Conservation (phyloP, 1,139 yeast species). For the Magnusiomyces clavatus region DNA sequence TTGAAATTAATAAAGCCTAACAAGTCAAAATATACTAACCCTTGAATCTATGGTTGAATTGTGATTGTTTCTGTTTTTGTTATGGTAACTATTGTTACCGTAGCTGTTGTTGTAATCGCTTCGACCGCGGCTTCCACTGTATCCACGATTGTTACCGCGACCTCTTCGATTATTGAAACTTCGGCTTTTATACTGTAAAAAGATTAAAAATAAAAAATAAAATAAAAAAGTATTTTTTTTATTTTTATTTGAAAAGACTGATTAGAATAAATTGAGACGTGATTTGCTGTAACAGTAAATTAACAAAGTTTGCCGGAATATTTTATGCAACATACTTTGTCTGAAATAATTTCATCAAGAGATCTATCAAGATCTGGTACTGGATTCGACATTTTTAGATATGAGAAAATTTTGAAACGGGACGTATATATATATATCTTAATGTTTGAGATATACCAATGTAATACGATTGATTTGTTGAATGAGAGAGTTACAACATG, state of each 20-base stretch:
- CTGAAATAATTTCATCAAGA: conserved; percentile 31
- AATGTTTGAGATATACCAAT: too few species aligned
- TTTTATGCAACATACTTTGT: conserved; percentile 13
- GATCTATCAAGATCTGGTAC: conserved; percentile 24
- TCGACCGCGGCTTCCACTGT: neutral
- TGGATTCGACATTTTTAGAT: too few species aligned
- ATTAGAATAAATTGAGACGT: neutral
- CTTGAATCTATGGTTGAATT: neutral
- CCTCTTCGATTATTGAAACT: neutral
- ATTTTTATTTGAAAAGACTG: neutral
- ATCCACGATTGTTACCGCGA: conserved; percentile 2
- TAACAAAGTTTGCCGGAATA: neutral
- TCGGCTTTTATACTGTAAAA: conserved; percentile 1
- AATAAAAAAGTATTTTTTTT: neutral
- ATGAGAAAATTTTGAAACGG: too few species aligned
- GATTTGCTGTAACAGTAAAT: neutral
- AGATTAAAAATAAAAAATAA: neutral
- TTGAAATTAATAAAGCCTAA: too few species aligned
- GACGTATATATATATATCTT: too few species aligned
- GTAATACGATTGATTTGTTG: too few species aligned
- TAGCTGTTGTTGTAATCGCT: conserved; percentile 1
- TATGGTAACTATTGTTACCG: conserved; percentile 4
- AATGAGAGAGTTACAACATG: too few species aligned
- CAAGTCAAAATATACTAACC: neutral
- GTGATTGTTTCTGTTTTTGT: conserved; percentile 1